Evolutionary conservation across 1,139 yeast genomes (phyloP).

Genomic region (Candida freyschussii): DNA sequence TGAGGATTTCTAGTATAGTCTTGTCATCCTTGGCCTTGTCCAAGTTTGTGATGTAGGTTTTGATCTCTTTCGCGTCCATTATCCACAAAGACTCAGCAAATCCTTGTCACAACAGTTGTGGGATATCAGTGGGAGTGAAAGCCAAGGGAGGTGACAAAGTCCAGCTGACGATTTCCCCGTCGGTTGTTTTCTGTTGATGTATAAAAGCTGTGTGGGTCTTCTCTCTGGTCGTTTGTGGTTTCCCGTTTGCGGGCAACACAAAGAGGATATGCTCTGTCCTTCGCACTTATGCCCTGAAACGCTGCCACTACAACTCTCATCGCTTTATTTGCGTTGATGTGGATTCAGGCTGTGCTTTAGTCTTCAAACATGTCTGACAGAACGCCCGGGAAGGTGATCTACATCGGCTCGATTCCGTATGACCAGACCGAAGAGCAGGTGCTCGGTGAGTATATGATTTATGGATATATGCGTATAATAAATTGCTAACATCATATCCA

Average conservation of each 20-base stretch:
- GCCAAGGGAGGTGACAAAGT: too few species aligned
- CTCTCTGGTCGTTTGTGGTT: neutral
- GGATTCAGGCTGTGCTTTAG: too few species aligned
- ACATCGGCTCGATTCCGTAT: slow-evolving; percentile 64
- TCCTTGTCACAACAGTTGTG: neutral
- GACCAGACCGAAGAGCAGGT: slow-evolving; percentile 90
- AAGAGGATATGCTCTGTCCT: too few species aligned
- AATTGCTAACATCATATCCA: slow-evolving; percentile 5
- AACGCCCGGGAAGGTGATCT: slow-evolving; percentile 42
- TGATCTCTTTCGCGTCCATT: slow-evolving; percentile 75
- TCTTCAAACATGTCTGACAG: slow-evolving; percentile 28
- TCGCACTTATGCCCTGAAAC: too few species aligned
- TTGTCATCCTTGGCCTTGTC: slow-evolving; percentile 71
- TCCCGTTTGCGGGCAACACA: too few species aligned
- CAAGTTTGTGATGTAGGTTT: slow-evolving; percentile 60
- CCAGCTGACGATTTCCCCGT: too few species aligned
- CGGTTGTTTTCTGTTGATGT: neutral
- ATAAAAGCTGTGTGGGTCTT: neutral
- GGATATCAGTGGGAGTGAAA: too few species aligned
- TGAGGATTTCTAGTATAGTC: slow-evolving; percentile 62
- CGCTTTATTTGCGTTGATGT: too few species aligned
- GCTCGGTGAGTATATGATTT: slow-evolving; percentile 30
- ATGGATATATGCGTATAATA: neutral
- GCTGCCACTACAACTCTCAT: too few species aligned
- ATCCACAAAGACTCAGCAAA: neutral